Conservation (phyloP, 176 grass and related monocot genomes). For the Avena atlantica region DNA sequence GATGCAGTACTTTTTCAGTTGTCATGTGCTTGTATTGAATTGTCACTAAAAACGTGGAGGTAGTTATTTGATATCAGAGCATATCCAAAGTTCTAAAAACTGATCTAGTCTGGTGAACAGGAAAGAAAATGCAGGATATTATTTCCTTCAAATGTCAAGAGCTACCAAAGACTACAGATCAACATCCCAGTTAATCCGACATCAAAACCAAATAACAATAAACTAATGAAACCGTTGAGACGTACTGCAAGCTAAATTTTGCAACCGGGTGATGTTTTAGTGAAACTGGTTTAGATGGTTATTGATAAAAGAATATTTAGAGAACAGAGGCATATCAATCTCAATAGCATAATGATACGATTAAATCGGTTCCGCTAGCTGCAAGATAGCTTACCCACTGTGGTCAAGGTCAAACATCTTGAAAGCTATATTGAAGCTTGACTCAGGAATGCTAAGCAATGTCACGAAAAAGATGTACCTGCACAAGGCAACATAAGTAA, state of each 20-base stretch:
- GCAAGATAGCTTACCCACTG: constrained; percentile 62
- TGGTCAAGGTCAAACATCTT: constrained; percentile 99
- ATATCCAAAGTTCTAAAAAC: neutral
- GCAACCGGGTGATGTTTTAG: constrained; percentile 13
- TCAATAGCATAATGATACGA: neutral
- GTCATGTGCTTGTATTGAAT: constrained; percentile 16
- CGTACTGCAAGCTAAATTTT: constrained; percentile 11
- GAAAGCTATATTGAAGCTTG: constrained; percentile 94
- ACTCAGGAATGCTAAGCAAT: constrained; percentile 92
- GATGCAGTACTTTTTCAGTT: neutral
- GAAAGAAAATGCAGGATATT: constrained; percentile 1
- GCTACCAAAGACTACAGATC: constrained; percentile 8
- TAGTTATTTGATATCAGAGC: neutral
- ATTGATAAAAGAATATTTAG: constrained; percentile 15
- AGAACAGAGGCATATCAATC: constrained; percentile 9
- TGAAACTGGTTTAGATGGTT: constrained; percentile 25
- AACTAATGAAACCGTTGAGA: constrained; percentile 5
- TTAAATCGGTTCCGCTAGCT: constrained; percentile 8
- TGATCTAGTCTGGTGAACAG: neutral
- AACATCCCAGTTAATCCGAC: neutral
- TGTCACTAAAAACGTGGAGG: neutral
- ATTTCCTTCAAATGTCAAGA: constrained; percentile 19
- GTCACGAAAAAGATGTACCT: constrained; percentile 99
- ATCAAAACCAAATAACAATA: neutral
- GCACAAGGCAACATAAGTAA: constrained; percentile 41